phyloP scores from a whole-genome alignment of 176 grass and related monocot genomes.

The Oryza meyeriana region DNA sequence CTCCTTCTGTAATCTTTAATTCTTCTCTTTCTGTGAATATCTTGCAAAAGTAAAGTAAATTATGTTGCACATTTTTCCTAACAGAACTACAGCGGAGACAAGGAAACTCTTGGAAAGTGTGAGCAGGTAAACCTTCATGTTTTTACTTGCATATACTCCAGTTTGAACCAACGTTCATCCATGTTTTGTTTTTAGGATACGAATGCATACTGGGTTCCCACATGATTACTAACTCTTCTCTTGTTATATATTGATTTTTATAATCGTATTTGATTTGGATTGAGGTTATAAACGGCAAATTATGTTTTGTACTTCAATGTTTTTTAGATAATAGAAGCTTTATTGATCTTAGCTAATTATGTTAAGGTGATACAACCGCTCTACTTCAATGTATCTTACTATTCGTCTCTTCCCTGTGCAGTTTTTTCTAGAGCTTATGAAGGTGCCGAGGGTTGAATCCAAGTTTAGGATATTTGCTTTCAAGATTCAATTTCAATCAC shows the following conservation, averaged over 20 bases:
- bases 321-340: too few species aligned
- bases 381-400: slow-evolving; percentile 24
- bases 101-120: slow-evolving; percentile 93
- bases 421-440: slow-evolving; percentile 98
- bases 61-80: slow-evolving; percentile 40
- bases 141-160: slow-evolving; percentile 23
- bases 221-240: slow-evolving; percentile 1
- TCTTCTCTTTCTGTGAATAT: slow-evolving; percentile 30
- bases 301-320: slow-evolving; percentile 20
- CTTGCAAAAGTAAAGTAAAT: slow-evolving; percentile 41
- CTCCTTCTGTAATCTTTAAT: slow-evolving; percentile 20
- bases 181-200: not conserved
- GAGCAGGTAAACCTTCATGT: slow-evolving; percentile 66
- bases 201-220: not conserved
- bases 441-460: slow-evolving; percentile 93
- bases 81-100: slow-evolving; percentile 70
- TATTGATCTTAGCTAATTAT: too few species aligned
- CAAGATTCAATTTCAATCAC: slow-evolving; percentile 92
- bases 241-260: not conserved
- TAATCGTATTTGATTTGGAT: not conserved
- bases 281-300: not conserved
- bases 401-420: slow-evolving; percentile 28
- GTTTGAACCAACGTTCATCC: not conserved
- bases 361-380: too few species aligned
- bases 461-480: slow-evolving; percentile 87